A percentile compares a stretch with the other conserved stretches of the same genome.
Conservation (phyloP, 768 basidiomycete species). For the Tephrocybe sp. region DNA sequence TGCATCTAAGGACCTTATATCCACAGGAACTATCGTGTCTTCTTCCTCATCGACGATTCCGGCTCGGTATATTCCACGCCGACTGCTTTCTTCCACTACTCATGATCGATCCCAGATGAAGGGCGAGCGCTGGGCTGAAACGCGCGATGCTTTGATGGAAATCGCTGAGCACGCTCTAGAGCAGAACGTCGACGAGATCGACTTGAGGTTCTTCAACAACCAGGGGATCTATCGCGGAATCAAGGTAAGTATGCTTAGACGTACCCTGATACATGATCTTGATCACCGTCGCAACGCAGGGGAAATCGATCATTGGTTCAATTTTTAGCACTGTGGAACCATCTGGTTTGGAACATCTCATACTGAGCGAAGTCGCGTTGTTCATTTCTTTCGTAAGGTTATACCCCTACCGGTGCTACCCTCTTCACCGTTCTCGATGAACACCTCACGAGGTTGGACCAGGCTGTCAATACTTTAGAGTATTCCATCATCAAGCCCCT, state of each 20-base stretch:
- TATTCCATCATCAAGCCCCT: conserved; percentile 27
- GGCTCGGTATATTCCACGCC: conserved; percentile 21
- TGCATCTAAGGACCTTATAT: background rate
- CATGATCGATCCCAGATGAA: conserved; percentile 16
- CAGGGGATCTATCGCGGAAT: conserved; percentile 6
- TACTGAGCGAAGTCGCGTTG: background rate
- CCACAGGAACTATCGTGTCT: conserved; percentile 27
- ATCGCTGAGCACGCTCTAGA: conserved; percentile 30
- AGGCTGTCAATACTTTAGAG: conserved; percentile 7
- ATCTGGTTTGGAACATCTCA: conserved; percentile 3
- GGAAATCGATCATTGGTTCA: conserved; percentile 13
- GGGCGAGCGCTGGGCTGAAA: conserved; percentile 23
- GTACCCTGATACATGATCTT: background rate
- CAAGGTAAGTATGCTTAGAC: conserved; percentile 6
- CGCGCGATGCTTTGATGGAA: conserved; percentile 24
- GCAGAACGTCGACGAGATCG: conserved; percentile 23
- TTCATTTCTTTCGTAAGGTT: conserved; percentile 16
- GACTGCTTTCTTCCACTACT: background rate
- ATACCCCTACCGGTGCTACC: conserved; percentile 29
- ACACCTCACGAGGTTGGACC: conserved; percentile 23
- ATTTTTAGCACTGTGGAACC: conserved; percentile 22
- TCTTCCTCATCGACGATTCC: conserved; percentile 31
- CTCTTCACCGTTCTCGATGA: conserved; percentile 21
- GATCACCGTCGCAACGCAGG: conserved; percentile 12
- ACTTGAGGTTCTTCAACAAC: conserved; percentile 28